These are phyloP conservation scores for Juglanconis oblonga DNA, from an alignment of 2,329 filamentous ascomycete species.

Conservation along the genomic window DNA sequence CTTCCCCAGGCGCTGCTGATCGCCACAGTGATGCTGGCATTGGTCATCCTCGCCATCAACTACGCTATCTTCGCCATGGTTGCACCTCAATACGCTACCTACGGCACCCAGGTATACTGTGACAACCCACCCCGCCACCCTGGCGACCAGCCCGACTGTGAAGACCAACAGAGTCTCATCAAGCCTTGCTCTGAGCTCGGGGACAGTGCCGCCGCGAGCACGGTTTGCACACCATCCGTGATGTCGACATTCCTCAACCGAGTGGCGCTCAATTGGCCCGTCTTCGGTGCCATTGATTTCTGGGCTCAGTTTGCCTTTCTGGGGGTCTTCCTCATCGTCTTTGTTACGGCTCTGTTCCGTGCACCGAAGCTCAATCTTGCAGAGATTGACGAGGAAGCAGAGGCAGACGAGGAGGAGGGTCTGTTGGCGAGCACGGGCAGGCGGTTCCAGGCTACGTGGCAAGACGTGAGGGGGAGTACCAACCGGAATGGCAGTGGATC, in stretches of 20 bases:
- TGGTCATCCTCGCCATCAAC: constrained; percentile 88
- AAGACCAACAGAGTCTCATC: constrained; percentile 66
- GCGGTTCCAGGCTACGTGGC: constrained; percentile 82
- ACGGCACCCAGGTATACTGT: constrained; percentile 92
- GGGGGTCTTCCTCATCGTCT: constrained; percentile 76
- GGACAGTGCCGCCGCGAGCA: constrained; percentile 65
- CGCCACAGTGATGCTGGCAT: constrained; percentile 83
- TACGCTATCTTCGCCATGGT: constrained; percentile 90
- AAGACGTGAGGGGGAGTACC: constrained; percentile 70
- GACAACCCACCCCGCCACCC: constrained; percentile 63
- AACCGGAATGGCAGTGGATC: neutral
- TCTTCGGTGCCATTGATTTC: constrained; percentile 90
- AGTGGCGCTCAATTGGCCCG: constrained; percentile 88
- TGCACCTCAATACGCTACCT: constrained; percentile 93
- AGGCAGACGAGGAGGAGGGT: constrained; percentile 91
- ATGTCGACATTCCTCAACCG: constrained; percentile 92
- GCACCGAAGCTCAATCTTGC: constrained; percentile 74
- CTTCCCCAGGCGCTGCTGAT: constrained; percentile 89
- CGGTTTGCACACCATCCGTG: constrained; percentile 86
- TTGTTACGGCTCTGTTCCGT: constrained; percentile 75
- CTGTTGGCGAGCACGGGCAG: constrained; percentile 79
- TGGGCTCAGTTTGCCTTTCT: constrained; percentile 96
- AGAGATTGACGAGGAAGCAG: constrained; percentile 82
- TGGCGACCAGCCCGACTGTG: constrained; percentile 72
- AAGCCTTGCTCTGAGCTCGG: constrained; percentile 78